phyloP scores from a whole-genome alignment of 1,139 yeast species.

The Geotrichum carabidarum region DNA sequence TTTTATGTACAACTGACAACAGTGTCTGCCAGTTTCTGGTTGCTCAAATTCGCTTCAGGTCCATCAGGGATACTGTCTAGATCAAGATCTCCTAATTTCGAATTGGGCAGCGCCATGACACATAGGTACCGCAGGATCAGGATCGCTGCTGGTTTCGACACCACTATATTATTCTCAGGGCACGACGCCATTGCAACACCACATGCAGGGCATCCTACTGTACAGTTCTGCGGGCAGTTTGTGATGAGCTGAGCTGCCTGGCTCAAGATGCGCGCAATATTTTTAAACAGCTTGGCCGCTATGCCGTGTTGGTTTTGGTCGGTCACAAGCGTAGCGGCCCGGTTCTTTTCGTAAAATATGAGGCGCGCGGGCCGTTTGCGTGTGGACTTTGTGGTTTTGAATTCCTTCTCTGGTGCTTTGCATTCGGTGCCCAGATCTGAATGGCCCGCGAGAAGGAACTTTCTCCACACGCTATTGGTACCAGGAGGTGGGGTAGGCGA shows the following conservation, averaged over 20 bases:
- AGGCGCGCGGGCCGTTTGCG: constrained; percentile 82
- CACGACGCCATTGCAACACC: constrained; percentile 61
- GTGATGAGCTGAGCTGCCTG: constrained; percentile 56
- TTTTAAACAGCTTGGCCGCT: constrained; percentile 71
- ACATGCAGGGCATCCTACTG: constrained; percentile 85
- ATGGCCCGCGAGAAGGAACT: constrained; percentile 55
- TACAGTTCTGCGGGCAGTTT: constrained; percentile 59
- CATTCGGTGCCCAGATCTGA: constrained; percentile 88
- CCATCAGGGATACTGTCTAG: constrained; percentile 59
- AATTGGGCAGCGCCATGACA: constrained; percentile 25
- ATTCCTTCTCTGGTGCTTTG: constrained; percentile 94
- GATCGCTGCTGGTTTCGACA: constrained; percentile 84
- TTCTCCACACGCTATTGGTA: constrained; percentile 43
- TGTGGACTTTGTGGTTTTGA: constrained; percentile 61
- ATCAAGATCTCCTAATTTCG: constrained; percentile 37
- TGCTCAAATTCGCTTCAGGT: constrained; percentile 79
- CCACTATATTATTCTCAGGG: constrained; percentile 71
- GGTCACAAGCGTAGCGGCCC: constrained; percentile 30
- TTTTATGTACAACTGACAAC: not conserved
- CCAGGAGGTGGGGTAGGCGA: not conserved
- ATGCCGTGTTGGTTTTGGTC: constrained; percentile 45
- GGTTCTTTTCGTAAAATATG: constrained; percentile 75
- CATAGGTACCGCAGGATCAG: constrained; percentile 54
- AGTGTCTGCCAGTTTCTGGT: constrained; percentile 55
- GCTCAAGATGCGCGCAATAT: constrained; percentile 58